phyloP scores from a whole-genome alignment of 2,329 filamentous ascomycete species.

The Arthrinium phaeospermum region DNA sequence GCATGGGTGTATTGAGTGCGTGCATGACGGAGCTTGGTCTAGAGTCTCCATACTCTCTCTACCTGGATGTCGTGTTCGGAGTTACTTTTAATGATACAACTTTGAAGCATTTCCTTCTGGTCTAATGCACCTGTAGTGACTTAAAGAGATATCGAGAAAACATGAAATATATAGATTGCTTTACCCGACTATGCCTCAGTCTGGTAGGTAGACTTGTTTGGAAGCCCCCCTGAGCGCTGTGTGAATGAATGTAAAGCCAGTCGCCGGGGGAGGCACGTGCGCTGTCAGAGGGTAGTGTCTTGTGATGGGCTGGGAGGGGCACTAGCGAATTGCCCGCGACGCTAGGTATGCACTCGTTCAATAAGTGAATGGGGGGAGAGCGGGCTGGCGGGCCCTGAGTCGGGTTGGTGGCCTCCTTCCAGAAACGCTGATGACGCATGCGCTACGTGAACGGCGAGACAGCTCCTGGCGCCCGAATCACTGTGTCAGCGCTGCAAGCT shows the following conservation, averaged over 20 bases:
- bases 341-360: neutral
- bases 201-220: neutral
- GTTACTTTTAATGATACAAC: neutral
- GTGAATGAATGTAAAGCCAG: neutral
- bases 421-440: constrained; percentile 13
- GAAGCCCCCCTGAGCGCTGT: neutral
- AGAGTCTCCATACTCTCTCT: neutral
- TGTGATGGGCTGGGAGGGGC: neutral
- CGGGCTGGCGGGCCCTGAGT: neutral
- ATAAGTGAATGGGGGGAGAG: neutral
- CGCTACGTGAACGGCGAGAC: neutral
- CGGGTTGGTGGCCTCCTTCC: constrained; percentile 4
- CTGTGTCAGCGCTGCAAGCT: neutral
- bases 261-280: neutral
- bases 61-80: neutral
- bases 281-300: neutral
- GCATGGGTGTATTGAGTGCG: neutral
- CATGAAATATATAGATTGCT: neutral
- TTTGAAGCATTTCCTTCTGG: neutral
- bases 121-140: neutral
- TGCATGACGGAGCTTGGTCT: neutral
- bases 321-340: neutral
- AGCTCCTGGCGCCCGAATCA: neutral
- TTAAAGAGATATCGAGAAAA: neutral
- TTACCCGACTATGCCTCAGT: too few species aligned